A percentile compares a stretch with the other conserved stretches of the same genome.
These are phyloP conservation scores for Colletotrichum tamarilloi DNA, from an alignment of 2,329 filamentous ascomycete species.

Conservation along the genomic window DNA sequence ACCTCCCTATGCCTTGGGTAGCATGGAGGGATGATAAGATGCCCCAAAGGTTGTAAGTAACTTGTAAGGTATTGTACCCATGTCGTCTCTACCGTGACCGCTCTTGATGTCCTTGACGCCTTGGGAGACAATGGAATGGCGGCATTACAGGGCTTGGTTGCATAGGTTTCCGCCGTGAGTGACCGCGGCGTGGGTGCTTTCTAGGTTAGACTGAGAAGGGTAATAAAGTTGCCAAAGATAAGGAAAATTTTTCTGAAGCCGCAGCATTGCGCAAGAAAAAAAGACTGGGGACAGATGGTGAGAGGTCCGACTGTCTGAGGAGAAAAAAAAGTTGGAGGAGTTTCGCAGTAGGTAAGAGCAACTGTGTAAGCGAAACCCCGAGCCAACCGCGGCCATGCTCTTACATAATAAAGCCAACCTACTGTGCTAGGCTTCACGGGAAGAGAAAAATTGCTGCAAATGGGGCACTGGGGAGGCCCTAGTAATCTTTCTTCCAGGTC, in stretches of 20 bases:
- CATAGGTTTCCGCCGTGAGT: neutral
- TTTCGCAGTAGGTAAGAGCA: slow-evolving; percentile 32
- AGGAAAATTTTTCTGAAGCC: slow-evolving; percentile 36
- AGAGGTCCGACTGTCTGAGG: slow-evolving; percentile 6
- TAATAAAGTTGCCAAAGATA: slow-evolving; percentile 32
- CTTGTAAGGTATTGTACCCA: neutral
- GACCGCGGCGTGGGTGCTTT: neutral
- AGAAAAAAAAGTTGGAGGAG: neutral
- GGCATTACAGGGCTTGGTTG: neutral
- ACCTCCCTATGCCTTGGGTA: neutral
- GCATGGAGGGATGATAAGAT: neutral
- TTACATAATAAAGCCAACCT: slow-evolving; percentile 34
- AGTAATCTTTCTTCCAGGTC: neutral
- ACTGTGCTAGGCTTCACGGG: neutral
- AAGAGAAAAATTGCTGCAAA: neutral
- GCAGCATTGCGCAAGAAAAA: slow-evolving; percentile 14
- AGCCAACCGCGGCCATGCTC: slow-evolving; percentile 35
- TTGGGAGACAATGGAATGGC: neutral
- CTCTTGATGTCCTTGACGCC: neutral
- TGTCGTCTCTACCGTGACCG: neutral
- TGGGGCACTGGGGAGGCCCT: slow-evolving; percentile 13
- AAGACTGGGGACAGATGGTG: slow-evolving; percentile 28
- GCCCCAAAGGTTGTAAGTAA: neutral
- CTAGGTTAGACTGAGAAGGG: neutral
- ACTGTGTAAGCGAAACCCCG: slow-evolving; percentile 16